Evolutionary conservation across 1,284 basidiomycete species (phyloP).

Genomic region (Malassezia psittaci): DNA sequence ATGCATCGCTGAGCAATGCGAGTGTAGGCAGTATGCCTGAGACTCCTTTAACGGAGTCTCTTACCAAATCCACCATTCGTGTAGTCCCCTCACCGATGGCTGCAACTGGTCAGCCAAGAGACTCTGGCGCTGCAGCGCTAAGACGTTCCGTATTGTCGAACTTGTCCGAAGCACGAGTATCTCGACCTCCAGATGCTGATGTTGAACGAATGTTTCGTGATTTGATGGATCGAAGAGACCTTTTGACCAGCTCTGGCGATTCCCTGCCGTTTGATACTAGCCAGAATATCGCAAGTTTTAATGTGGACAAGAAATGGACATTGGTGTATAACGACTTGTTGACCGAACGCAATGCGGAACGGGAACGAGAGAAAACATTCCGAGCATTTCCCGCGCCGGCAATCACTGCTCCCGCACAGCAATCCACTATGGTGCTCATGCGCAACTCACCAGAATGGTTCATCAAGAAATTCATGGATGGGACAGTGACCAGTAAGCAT

Average conservation of each 20-base stretch:
- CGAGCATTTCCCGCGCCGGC: constrained; percentile 54
- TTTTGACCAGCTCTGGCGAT: constrained; percentile 36
- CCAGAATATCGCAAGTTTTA: constrained; percentile 42
- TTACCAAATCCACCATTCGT: not conserved
- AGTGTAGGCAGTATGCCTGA: not conserved
- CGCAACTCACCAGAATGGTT: constrained; percentile 55
- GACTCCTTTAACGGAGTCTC: not conserved
- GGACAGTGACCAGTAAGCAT: constrained; percentile 69
- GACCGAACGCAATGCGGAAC: constrained; percentile 60
- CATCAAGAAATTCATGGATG: constrained; percentile 76
- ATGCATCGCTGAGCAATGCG: no score
- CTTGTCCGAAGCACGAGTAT: constrained; percentile 26
- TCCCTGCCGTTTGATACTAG: constrained; percentile 35
- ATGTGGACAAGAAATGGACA: constrained; percentile 74
- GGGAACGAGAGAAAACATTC: constrained; percentile 31
- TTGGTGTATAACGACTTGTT: constrained; percentile 77
- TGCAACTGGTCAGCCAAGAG: not conserved
- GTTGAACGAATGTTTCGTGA: constrained; percentile 46
- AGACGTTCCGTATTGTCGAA: constrained; percentile 10
- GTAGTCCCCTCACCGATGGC: not conserved
- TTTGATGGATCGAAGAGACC: constrained; percentile 44
- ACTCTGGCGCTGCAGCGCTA: constrained; percentile 1
- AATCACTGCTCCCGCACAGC: constrained; percentile 49
- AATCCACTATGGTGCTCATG: constrained; percentile 32
- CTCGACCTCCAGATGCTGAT: constrained; percentile 32